A percentile compares a stretch with the other conserved stretches of the same genome.
phyloP scores from a whole-genome alignment of 768 basidiomycete species.

The Rhodotorula babjevae region DNA sequence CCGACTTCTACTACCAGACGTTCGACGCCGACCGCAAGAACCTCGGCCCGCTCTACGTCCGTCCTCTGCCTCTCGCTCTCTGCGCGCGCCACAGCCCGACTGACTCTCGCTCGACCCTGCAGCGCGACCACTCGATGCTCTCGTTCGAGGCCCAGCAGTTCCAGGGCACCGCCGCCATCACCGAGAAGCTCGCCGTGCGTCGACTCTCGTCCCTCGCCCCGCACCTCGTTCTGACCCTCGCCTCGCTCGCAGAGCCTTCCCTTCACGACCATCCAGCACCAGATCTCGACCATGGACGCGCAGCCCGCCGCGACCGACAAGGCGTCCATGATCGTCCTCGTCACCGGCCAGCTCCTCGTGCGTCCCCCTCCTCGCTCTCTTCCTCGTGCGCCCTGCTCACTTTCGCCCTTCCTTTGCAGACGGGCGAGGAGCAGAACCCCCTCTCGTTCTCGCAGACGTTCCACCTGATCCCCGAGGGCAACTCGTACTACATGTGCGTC shows the following conservation, averaged over 20 bases:
- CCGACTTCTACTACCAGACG: conserved; percentile 72
- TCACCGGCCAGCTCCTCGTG: conserved; percentile 80
- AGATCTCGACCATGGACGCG: conserved; percentile 73
- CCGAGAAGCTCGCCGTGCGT: conserved; percentile 68
- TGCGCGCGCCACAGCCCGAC: conserved; percentile 36
- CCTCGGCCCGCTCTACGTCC: conserved; percentile 70
- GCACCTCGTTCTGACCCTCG: neutral
- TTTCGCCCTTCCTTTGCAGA: conserved; percentile 40
- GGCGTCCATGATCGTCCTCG: conserved; percentile 67
- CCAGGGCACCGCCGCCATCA: conserved; percentile 57
- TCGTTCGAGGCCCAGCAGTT: conserved; percentile 66
- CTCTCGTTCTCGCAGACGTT: conserved; percentile 88
- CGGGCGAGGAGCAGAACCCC: conserved; percentile 74
- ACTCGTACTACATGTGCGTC: conserved; percentile 75
- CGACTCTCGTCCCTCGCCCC: neutral
- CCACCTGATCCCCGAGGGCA: conserved; percentile 72
- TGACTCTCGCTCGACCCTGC: conserved; percentile 2
- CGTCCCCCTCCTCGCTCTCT: conserved; percentile 38
- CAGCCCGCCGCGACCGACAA: conserved; percentile 68
- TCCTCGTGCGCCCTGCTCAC: neutral
- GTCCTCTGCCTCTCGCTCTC: conserved; percentile 41
- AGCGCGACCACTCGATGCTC: conserved; percentile 81
- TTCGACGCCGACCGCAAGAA: conserved; percentile 63
- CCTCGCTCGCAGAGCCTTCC: conserved; percentile 59
- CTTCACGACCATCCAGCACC: conserved; percentile 75